phyloP scores from a whole-genome alignment of 805 yeast species.

The Barnettozyma californica region DNA sequence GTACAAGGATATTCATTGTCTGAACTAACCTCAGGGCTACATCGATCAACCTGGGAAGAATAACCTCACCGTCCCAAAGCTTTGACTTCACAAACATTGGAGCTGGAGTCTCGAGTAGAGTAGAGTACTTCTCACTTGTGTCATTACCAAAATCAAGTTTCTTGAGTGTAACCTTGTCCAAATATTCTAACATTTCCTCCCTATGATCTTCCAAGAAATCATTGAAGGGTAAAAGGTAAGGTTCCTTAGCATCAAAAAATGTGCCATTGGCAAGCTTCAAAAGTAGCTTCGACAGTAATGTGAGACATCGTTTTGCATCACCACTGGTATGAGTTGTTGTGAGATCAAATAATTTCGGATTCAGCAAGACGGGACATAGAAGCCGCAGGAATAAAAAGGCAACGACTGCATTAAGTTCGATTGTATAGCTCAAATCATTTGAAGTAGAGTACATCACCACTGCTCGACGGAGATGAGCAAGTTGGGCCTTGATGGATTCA shows the following conservation, averaged over 20 bases:
- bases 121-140: not conserved
- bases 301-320: conserved; percentile 67
- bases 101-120: not conserved
- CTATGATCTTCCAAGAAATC: conserved; percentile 53
- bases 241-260: conserved; percentile 76
- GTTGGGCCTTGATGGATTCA: conserved; percentile 52
- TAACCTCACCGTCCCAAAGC: not conserved
- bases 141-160: conserved; percentile 56
- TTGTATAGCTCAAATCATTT: not conserved
- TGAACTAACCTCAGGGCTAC: not conserved
- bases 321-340: conserved; percentile 69
- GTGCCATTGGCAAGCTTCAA: conserved; percentile 76
- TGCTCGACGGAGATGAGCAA: conserved; percentile 56
- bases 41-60: not conserved
- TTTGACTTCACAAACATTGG: not conserved
- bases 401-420: conserved; percentile 64
- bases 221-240: conserved; percentile 70
- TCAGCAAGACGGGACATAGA: conserved; percentile 86
- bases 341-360: conserved; percentile 79
- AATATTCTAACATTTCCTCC: conserved; percentile 58
- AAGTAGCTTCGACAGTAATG: conserved; percentile 73
- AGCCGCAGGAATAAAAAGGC: conserved; percentile 82
- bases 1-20: not conserved
- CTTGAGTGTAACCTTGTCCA: conserved; percentile 65
- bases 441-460: conserved; percentile 50